phyloP scores from a whole-genome alignment of 805 yeast genomes.

The Pichia sporocuriosa region DNA sequence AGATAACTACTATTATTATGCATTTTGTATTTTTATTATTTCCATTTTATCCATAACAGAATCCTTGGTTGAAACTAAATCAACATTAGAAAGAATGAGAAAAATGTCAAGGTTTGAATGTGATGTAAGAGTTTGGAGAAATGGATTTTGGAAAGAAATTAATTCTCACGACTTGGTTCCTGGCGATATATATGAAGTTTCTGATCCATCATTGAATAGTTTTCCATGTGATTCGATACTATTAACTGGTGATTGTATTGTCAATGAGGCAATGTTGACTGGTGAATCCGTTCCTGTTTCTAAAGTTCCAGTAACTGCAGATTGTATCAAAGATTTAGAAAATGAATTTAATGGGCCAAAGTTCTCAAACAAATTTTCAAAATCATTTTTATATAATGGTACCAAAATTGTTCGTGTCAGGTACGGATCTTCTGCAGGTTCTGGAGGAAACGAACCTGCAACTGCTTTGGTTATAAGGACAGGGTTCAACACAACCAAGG shows the following conservation, averaged over 20 bases:
- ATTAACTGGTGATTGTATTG: slow-evolving; percentile 86
- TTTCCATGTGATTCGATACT: slow-evolving; percentile 89
- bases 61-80: slow-evolving; percentile 79
- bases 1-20: slow-evolving; percentile 91
- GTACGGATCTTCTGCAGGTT: slow-evolving; percentile 47
- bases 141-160: slow-evolving; percentile 85
- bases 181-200: slow-evolving; percentile 90
- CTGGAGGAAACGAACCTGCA: slow-evolving; percentile 65
- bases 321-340: slow-evolving; percentile 49
- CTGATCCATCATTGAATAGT: slow-evolving; percentile 67
- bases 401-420: slow-evolving; percentile 83
- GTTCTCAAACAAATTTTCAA: slow-evolving; percentile 59
- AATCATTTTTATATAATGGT: slow-evolving; percentile 78
- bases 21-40: slow-evolving; percentile 82
- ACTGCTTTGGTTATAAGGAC: slow-evolving; percentile 83
- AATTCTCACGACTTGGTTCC: slow-evolving; percentile 80
- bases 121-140: slow-evolving; percentile 83
- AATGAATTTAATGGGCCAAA: slow-evolving; percentile 50
- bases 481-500: slow-evolving; percentile 94
- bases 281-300: slow-evolving; percentile 98
- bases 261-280: slow-evolving; percentile 96
- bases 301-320: slow-evolving; percentile 60
- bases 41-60: slow-evolving; percentile 75
- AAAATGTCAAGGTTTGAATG: slow-evolving; percentile 71
- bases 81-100: slow-evolving; percentile 63